Evolutionary conservation across 345 rosid genomes (phyloP).

Genomic region (Murraya koenigii): DNA sequence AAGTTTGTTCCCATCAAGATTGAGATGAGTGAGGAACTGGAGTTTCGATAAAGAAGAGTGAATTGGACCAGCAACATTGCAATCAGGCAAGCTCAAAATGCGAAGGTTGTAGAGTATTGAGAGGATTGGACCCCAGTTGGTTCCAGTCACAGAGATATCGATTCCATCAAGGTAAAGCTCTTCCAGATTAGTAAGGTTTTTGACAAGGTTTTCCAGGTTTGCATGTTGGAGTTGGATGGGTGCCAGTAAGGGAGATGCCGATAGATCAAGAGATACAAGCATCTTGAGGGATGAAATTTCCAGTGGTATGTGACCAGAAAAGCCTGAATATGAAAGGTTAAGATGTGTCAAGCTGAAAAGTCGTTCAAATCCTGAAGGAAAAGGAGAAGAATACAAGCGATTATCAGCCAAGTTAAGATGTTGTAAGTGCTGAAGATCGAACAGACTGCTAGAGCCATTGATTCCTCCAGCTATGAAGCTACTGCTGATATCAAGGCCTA

Average conservation of each 20-base stretch:
- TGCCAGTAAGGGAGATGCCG: too few species aligned
- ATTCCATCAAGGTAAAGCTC: background rate
- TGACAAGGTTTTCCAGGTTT: background rate
- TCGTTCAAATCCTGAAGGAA: background rate
- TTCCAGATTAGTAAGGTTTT: background rate
- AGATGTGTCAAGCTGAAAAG: background rate
- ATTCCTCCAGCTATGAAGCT: background rate
- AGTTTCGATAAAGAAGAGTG: background rate
- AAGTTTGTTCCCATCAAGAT: background rate
- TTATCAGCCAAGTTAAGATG: background rate
- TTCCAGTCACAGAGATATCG: background rate
- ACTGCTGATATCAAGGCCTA: background rate
- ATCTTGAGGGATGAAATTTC: background rate
- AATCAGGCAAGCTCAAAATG: background rate
- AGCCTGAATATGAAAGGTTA: background rate
- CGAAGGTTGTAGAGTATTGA: background rate
- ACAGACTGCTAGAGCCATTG: background rate
- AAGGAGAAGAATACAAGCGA: background rate
- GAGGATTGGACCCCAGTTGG: background rate
- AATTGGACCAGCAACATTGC: background rate
- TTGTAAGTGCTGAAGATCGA: background rate
- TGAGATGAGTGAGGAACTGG: background rate
- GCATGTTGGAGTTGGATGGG: background rate
- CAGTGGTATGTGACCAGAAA: slow-evolving; percentile 1
- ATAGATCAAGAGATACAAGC: background rate